phyloP scores from a whole-genome alignment of 345 rosid genomes.

The Salix purpurea region DNA sequence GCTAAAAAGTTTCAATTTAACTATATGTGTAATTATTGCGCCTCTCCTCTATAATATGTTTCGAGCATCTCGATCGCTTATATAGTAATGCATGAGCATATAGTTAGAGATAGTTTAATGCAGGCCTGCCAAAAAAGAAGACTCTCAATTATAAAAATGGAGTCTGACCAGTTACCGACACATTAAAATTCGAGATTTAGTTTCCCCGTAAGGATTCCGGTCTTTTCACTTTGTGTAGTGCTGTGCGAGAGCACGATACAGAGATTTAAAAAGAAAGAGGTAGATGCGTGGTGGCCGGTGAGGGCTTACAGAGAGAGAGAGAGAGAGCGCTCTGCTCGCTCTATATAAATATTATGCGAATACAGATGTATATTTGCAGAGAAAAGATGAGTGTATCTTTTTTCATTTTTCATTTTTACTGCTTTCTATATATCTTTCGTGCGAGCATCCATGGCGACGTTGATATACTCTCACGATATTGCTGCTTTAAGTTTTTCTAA shows the following conservation, averaged over 20 bases:
- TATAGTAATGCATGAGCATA: not conserved
- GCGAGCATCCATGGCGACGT: not conserved
- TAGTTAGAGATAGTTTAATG: not conserved
- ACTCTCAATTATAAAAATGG: not conserved
- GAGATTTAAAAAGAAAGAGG: not conserved
- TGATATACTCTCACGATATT: not conserved
- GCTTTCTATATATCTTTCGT: too few species aligned
- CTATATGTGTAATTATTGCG: not conserved
- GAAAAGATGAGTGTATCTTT: too few species aligned
- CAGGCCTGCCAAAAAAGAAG: slow-evolving; percentile 1
- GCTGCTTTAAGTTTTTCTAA: not conserved
- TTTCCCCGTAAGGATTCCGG: not conserved
- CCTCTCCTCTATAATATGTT: not conserved
- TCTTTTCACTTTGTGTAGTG: not conserved
- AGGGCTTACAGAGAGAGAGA: not conserved
- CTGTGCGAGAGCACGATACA: not conserved
- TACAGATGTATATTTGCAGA: too few species aligned
- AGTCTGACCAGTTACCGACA: not conserved
- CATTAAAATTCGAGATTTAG: not conserved
- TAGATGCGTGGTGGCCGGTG: not conserved
- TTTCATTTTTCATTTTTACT: too few species aligned
- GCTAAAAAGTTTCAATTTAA: not conserved
- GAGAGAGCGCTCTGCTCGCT: not conserved
- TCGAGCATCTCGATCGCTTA: not conserved
- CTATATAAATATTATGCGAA: not conserved